Conservation (phyloP, 202 grass and related monocot genomes). For the Zizania palustris region DNA sequence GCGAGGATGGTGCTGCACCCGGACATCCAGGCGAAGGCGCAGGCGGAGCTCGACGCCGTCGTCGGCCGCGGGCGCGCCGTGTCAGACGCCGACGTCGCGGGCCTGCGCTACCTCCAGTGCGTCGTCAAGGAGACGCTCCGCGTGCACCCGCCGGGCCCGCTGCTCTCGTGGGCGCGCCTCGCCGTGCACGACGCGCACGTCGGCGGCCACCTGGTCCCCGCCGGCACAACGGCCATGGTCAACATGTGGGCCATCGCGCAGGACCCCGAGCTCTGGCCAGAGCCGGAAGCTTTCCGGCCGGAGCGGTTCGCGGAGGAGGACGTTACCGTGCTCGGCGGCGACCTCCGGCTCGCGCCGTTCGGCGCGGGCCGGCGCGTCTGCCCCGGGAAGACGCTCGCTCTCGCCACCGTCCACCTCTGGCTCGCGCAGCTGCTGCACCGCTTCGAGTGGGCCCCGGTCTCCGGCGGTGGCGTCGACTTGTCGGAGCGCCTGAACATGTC, state of each 20-base stretch:
- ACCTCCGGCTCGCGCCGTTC: conserved; percentile 58
- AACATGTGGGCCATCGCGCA: conserved; percentile 61
- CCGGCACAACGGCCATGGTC: conserved; percentile 58
- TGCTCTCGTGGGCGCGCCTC: conserved; percentile 61
- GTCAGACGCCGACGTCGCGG: conserved; percentile 37
- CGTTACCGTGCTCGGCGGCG: conserved; percentile 39
- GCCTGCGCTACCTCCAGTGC: conserved; percentile 42
- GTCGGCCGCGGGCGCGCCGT: conserved; percentile 31
- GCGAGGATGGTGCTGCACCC: conserved; percentile 69
- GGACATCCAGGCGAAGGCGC: conserved; percentile 56
- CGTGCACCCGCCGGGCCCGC: conserved; percentile 52
- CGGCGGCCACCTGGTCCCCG: conserved; percentile 42
- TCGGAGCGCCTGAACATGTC: conserved; percentile 64
- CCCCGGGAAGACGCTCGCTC: conserved; percentile 39
- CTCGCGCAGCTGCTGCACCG: conserved; percentile 57
- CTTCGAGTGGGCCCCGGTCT: conserved; percentile 42
- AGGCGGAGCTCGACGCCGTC: conserved; percentile 45
- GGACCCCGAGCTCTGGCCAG: conserved; percentile 42
- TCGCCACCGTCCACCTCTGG: conserved; percentile 58
- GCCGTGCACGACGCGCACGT: conserved; percentile 46
- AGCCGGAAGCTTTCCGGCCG: conserved; percentile 43
- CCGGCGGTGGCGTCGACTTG: conserved; percentile 39
- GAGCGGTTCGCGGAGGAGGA: conserved; percentile 43
- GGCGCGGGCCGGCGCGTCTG: conserved; percentile 52
- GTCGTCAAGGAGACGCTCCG: conserved; percentile 26